These are phyloP conservation scores for Coemansia umbellata DNA, from an alignment of 192 early-diverging fungal genomes.

Conservation along the genomic window DNA sequence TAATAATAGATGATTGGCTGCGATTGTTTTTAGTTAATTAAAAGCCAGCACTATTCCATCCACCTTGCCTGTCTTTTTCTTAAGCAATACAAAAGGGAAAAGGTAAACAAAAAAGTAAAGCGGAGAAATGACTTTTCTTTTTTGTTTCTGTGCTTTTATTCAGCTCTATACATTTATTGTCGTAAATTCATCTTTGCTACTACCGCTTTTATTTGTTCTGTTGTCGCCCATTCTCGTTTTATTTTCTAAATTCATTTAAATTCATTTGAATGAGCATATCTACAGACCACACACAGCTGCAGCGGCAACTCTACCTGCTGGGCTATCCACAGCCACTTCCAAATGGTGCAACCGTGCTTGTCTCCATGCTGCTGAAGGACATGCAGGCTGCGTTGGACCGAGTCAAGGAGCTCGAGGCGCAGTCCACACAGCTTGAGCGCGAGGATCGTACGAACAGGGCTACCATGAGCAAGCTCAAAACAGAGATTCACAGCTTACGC, in stretches of 20 bases:
- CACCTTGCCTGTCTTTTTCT: too few relatives aligned
- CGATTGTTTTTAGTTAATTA: too few relatives aligned
- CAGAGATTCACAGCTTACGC: constrained; percentile 25
- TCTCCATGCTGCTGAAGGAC: constrained; percentile 33
- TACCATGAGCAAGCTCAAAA: constrained; percentile 5
- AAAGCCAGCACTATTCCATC: too few relatives aligned
- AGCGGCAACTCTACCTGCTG: constrained; percentile 45
- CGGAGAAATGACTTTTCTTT: too few relatives aligned
- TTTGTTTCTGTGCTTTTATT: too few relatives aligned
- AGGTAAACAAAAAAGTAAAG: too few relatives aligned
- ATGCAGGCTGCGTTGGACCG: constrained; percentile 45
- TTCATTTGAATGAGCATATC: constrained; percentile 38
- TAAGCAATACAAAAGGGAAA: too few relatives aligned
- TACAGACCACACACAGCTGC: constrained; percentile 21
- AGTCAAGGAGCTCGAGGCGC: constrained; percentile 38
- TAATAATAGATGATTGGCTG: too few relatives aligned
- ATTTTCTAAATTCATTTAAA: background rate
- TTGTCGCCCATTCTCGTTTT: background rate
- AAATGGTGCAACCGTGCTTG: constrained; percentile 17
- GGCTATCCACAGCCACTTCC: constrained; percentile 44
- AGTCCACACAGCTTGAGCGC: constrained; percentile 18
- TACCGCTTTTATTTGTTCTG: too few relatives aligned
- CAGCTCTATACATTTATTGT: too few relatives aligned
- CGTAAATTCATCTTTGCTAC: too few relatives aligned
- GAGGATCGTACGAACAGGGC: constrained; percentile 33